Conservation (phyloP, 192 early-diverging fungal genomes). For the Umbelopsis sp. region DNA sequence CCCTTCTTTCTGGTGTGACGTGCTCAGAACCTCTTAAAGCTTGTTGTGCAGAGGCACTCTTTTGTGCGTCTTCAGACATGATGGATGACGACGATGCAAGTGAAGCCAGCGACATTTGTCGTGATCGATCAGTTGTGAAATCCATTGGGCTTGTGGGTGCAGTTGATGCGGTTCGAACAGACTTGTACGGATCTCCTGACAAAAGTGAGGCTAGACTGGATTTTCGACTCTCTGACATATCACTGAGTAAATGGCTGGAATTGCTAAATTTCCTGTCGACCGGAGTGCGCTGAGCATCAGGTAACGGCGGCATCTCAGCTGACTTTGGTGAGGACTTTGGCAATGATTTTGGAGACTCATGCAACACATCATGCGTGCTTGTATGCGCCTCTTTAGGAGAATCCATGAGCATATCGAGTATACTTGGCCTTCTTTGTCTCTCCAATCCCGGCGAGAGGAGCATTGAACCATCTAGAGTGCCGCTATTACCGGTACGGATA, state of each 20-base stretch:
- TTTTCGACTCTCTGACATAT: conserved; percentile 11
- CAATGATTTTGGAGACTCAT: not conserved
- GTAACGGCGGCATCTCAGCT: not conserved
- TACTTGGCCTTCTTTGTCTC: conserved; percentile 25
- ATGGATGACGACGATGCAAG: not conserved
- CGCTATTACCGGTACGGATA: not conserved
- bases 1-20: not conserved
- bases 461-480: not conserved
- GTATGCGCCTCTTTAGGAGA: not conserved
- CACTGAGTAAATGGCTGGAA: conserved; percentile 1
- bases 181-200: not conserved
- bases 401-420: conserved; percentile 31
- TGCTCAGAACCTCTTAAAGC: not conserved
- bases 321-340: not conserved
- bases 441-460: not conserved
- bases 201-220: not conserved
- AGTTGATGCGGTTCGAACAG: not conserved
- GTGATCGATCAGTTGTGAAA: not conserved
- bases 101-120: not conserved
- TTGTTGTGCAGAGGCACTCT: not conserved
- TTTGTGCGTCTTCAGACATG: not conserved
- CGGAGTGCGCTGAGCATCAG: not conserved
- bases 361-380: not conserved
- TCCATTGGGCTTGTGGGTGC: not conserved
- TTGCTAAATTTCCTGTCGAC: conserved; percentile 2